Evolutionary conservation across 2,329 filamentous ascomycete species (phyloP).

Genomic region (Dryadomyces sulphureus): DNA sequence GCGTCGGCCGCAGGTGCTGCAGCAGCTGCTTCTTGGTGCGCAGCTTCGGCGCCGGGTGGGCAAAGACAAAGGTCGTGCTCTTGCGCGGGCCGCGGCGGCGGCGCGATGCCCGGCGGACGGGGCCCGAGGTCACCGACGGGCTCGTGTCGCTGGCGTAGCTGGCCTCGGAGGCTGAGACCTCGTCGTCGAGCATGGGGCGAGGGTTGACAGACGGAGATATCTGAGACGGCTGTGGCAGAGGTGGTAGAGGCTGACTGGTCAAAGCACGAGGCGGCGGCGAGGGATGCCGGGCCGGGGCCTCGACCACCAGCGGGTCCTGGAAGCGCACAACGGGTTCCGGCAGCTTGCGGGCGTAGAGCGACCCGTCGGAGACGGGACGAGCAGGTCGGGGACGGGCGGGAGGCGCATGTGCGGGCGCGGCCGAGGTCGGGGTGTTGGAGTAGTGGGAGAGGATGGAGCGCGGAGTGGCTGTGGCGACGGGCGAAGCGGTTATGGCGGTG

Average conservation of each 20-base stretch:
- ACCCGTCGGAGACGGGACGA: constrained; percentile 7
- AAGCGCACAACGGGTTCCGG: constrained; percentile 31
- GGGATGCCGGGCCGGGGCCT: constrained; percentile 9
- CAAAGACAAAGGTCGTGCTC: constrained; percentile 51
- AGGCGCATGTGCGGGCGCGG: constrained; percentile 1
- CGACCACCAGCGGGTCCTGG: constrained; percentile 20
- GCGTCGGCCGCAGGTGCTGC: constrained; percentile 49
- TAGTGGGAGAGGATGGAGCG: constrained; percentile 5
- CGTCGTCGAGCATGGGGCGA: constrained; percentile 32
- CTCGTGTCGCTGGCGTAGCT: constrained; percentile 27
- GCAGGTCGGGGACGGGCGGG: background rate
- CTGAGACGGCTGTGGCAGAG: background rate
- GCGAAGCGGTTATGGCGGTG: background rate
- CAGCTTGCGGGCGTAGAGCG: constrained; percentile 1
- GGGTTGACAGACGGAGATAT: constrained; percentile 3
- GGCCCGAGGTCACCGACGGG: constrained; percentile 18
- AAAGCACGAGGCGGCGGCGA: background rate
- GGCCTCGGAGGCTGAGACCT: constrained; percentile 28
- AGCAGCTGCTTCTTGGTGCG: constrained; percentile 49
- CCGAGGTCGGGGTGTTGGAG: constrained; percentile 2
- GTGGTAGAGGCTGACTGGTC: background rate
- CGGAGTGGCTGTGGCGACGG: background rate
- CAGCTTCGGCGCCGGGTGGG: constrained; percentile 48
- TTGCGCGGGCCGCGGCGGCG: constrained; percentile 27
- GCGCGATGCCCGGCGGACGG: constrained; percentile 21